Evolutionary conservation across 1,284 basidiomycete species (phyloP).

Genomic region (Ceratobasidium sp.): DNA sequence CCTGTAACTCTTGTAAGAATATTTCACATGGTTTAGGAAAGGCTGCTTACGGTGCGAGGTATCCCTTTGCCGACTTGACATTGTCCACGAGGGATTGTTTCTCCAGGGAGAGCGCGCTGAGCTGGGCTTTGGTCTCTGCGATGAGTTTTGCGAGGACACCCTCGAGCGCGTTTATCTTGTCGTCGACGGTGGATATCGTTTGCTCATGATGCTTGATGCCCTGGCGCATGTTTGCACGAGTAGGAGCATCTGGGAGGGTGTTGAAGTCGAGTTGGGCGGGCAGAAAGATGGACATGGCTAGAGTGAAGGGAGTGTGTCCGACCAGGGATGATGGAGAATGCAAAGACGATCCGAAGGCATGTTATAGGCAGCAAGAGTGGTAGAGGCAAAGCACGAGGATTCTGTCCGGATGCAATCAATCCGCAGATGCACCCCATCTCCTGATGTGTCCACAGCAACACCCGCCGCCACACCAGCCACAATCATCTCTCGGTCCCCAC

Average conservation of each 20-base stretch:
- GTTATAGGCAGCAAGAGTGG: too few species aligned
- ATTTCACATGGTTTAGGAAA: slow-evolving; percentile 72
- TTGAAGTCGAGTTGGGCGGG: slow-evolving; percentile 36
- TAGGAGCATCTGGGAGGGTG: slow-evolving; percentile 25
- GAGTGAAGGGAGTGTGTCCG: not conserved
- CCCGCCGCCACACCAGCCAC: slow-evolving; percentile 28
- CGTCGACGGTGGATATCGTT: slow-evolving; percentile 48
- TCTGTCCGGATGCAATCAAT: not conserved
- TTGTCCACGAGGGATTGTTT: slow-evolving; percentile 60
- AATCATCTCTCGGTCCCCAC: too few species aligned
- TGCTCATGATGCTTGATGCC: slow-evolving; percentile 35
- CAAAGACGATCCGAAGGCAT: not conserved
- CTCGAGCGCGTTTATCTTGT: slow-evolving; percentile 59
- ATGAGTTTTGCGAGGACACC: slow-evolving; percentile 66
- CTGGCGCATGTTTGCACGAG: slow-evolving; percentile 5
- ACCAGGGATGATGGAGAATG: not conserved
- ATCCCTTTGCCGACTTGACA: slow-evolving; percentile 63
- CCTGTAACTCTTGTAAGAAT: slow-evolving; percentile 69
- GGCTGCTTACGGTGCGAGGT: slow-evolving; percentile 67
- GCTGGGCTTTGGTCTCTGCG: slow-evolving; percentile 62
- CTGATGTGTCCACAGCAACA: not conserved
- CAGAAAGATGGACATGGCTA: slow-evolving; percentile 22
- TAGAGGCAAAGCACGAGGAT: not conserved
- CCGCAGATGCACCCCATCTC: too few species aligned
- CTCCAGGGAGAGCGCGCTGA: slow-evolving; percentile 64